Percentiles rank a stretch among this genome's conserved stretches.
phyloP scores from a whole-genome alignment of 345 rosid genomes.

The Combretum micranthum region DNA sequence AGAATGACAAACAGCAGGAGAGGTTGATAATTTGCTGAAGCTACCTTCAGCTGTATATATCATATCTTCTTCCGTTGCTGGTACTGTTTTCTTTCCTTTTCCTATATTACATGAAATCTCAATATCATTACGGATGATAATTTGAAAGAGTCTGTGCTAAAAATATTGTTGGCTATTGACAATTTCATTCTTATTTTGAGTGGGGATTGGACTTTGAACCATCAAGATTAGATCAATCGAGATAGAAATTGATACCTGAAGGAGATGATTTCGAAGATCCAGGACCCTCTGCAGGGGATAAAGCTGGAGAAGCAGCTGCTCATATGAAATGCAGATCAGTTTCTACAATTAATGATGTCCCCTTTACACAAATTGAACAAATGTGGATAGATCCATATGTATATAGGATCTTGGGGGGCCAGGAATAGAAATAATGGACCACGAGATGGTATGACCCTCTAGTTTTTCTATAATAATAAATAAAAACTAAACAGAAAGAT shows the following conservation, averaged over 20 bases:
- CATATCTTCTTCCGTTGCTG: conserved; percentile 20
- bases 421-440: no score
- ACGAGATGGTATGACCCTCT: no score
- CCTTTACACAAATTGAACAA: neutral
- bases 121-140: neutral
- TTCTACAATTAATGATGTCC: neutral
- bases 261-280: conserved; percentile 29
- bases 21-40: conserved; percentile 18
- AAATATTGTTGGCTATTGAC: neutral
- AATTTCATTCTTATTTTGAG: conserved; percentile 4
- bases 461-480: no score
- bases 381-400: neutral
- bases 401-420: no score
- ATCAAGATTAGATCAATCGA: no score
- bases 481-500: no score
- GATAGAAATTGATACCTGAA: conserved; percentile 25
- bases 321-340: conserved; percentile 10
- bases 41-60: conserved; percentile 32
- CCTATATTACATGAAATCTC: conserved; percentile 5
- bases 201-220: neutral
- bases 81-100: conserved; percentile 39
- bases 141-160: no score
- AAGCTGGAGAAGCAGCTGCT: conserved; percentile 24
- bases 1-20: conserved; percentile 19
- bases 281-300: conserved; percentile 35